These are phyloP conservation scores for Pilatotrama ljubarskyi DNA, from an alignment of 768 basidiomycete genomes.

Conservation along the genomic window DNA sequence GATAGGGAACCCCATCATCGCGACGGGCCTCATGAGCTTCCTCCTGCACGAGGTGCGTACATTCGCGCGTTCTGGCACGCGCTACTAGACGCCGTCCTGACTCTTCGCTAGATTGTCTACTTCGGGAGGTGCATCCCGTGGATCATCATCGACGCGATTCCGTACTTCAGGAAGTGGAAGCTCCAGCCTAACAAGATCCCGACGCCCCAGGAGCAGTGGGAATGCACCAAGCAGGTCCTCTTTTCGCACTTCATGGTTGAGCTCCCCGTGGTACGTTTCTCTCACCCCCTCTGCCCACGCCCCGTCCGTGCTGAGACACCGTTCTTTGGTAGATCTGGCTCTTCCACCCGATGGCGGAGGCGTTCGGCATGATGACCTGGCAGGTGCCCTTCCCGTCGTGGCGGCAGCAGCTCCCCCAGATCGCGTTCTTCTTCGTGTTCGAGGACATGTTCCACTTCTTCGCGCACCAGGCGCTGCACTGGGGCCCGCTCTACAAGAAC, in stretches of 20 bases:
- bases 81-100: background rate
- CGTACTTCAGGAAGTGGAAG: slow-evolving; percentile 94
- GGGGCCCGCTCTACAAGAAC: slow-evolving; percentile 80
- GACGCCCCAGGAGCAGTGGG: slow-evolving; percentile 83
- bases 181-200: slow-evolving; percentile 87
- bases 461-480: slow-evolving; percentile 88
- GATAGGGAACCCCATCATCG: slow-evolving; percentile 87
- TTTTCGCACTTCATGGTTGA: slow-evolving; percentile 96
- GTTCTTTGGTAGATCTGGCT: slow-evolving; percentile 65
- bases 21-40: slow-evolving; percentile 93
- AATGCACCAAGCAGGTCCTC: slow-evolving; percentile 91
- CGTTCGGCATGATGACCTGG: slow-evolving; percentile 87
- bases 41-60: slow-evolving; percentile 84
- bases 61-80: background rate
- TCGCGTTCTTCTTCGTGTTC: slow-evolving; percentile 89
- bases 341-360: slow-evolving; percentile 88
- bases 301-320: background rate
- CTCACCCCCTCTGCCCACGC: background rate
- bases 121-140: slow-evolving; percentile 95
- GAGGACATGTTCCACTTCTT: slow-evolving; percentile 96
- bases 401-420: slow-evolving; percentile 69
- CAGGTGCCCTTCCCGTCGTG: slow-evolving; percentile 88
- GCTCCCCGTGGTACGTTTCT: slow-evolving; percentile 70
- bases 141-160: slow-evolving; percentile 93
- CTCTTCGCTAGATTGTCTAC: slow-evolving; percentile 77